Percentiles rank a stretch among this genome's conserved stretches.
These are phyloP conservation scores for Phoma sp. DNA, from an alignment of 2,329 filamentous ascomycete species.

Conservation along the genomic window DNA sequence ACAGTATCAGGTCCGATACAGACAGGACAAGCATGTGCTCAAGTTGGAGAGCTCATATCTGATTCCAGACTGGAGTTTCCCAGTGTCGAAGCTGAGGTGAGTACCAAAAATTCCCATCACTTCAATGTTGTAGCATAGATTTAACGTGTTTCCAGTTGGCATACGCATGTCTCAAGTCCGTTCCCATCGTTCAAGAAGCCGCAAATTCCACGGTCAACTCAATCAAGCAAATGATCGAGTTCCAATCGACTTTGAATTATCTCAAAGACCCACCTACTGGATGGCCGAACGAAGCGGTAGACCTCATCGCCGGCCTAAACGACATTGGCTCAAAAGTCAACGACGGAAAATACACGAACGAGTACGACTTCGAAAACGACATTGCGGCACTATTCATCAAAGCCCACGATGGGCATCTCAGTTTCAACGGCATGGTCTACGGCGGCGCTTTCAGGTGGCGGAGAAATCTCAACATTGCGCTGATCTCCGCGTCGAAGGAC, in stretches of 20 bases:
- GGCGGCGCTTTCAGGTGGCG: conserved; percentile 46
- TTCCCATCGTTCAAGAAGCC: conserved; percentile 39
- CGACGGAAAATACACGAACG: conserved; percentile 44
- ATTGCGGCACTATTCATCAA: conserved; percentile 41
- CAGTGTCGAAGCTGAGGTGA: conserved; percentile 40
- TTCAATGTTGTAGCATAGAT: neutral
- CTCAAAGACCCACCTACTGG: conserved; percentile 48
- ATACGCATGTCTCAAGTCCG: conserved; percentile 45
- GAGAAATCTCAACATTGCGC: conserved; percentile 35
- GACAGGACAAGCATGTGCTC: conserved; percentile 38
- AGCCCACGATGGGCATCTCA: conserved; percentile 47
- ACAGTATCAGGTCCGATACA: conserved; percentile 38
- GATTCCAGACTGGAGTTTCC: conserved; percentile 20
- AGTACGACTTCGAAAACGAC: conserved; percentile 52
- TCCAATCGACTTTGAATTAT: conserved; percentile 51
- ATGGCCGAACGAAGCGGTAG: conserved; percentile 48
- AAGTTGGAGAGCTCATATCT: conserved; percentile 29
- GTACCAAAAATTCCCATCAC: neutral
- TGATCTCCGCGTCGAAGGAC: conserved; percentile 42
- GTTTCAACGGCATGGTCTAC: conserved; percentile 45
- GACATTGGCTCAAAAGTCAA: conserved; percentile 43
- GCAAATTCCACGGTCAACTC: conserved; percentile 38
- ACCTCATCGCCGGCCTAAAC: conserved; percentile 47
- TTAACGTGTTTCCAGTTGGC: conserved; percentile 32
- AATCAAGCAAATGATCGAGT: conserved; percentile 46